Conservation (phyloP, 2,329 filamentous ascomycete genomes). For the Pseudogymnoascus sp. region DNA sequence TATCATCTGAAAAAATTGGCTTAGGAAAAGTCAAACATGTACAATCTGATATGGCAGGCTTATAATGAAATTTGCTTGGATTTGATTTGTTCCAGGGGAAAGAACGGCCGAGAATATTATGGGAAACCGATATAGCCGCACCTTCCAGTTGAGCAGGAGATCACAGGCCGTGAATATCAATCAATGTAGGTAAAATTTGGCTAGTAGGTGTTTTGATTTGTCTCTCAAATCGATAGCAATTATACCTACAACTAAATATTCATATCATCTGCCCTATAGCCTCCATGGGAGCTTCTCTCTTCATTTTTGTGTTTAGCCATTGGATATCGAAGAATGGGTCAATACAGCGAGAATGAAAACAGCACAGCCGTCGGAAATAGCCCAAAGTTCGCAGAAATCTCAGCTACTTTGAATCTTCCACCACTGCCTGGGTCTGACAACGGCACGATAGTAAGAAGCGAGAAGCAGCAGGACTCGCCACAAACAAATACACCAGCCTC, state of each 20-base stretch:
- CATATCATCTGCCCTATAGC: neutral
- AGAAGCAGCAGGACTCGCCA: neutral
- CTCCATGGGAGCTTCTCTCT: constrained; percentile 1
- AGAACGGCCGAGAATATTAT: neutral
- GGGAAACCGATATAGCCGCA: neutral
- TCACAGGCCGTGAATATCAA: neutral
- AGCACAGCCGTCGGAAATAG: neutral
- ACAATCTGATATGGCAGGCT: neutral
- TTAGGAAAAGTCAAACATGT: neutral
- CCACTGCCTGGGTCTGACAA: no score
- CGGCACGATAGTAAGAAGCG: neutral
- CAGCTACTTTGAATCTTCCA: neutral
- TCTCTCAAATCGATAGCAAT: neutral
- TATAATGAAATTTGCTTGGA: neutral
- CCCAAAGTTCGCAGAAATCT: neutral
- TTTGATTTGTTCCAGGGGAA: neutral
- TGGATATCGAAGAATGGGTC: neutral
- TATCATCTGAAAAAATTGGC: neutral
- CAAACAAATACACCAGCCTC: neutral
- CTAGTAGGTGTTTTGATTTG: neutral
- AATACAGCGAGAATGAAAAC: neutral
- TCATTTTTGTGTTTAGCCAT: neutral
- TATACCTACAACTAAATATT: neutral
- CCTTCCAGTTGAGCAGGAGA: neutral
- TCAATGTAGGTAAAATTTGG: neutral